Conservation (phyloP, 495 filamentous ascomycete species). For the Tuber umbilicatum region DNA sequence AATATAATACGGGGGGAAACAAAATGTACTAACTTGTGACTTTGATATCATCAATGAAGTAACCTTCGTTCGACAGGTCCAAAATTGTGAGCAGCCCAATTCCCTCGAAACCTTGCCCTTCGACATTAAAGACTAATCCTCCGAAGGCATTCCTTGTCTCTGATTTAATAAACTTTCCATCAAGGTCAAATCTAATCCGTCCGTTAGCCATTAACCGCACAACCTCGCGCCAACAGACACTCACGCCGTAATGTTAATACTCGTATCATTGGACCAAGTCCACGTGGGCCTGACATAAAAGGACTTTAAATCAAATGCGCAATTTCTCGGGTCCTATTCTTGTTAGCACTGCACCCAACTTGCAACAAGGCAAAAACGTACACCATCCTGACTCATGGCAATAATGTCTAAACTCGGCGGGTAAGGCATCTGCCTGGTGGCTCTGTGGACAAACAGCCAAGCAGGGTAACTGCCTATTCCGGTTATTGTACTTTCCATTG, state of each 20-base stretch:
- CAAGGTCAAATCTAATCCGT: background rate
- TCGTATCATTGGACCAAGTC: background rate
- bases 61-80: background rate
- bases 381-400: background rate
- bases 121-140: background rate
- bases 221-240: background rate
- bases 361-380: background rate
- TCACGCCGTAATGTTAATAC: background rate
- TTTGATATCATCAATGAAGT: slow-evolving; percentile 2
- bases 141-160: background rate
- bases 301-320: background rate
- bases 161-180: background rate
- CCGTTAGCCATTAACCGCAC: background rate
- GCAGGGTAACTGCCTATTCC: background rate
- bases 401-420: background rate
- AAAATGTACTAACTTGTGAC: slow-evolving; percentile 1
- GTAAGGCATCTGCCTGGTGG: background rate
- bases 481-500: background rate
- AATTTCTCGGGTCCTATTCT: background rate
- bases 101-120: slow-evolving; percentile 1
- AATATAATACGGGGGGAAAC: background rate
- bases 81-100: background rate
- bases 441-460: background rate
- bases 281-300: background rate
- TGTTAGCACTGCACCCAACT: background rate